A percentile compares a stretch with the other conserved stretches of the same genome.
Evolutionary conservation across 2,329 filamentous ascomycete genomes (phyloP).

Genomic region (Thielaviopsis cerberus): DNA sequence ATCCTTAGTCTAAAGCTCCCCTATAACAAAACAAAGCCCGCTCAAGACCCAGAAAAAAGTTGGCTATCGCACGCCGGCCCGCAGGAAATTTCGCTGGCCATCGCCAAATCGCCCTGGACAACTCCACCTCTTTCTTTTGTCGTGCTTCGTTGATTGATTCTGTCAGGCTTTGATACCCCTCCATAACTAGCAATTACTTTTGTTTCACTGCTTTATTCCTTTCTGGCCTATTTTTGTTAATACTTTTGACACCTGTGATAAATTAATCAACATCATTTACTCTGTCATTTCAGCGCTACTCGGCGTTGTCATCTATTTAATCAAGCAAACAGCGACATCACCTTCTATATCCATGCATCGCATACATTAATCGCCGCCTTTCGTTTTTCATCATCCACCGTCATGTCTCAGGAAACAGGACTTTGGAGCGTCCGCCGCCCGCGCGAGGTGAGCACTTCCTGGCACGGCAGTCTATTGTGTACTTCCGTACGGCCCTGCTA

Average conservation of each 20-base stretch:
- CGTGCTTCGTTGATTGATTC: neutral
- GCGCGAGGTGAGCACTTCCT: conserved; percentile 52
- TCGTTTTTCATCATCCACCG: neutral
- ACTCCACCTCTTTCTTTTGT: neutral
- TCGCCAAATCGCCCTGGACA: neutral
- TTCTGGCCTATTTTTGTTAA: neutral
- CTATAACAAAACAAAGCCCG: neutral
- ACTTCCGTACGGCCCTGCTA: neutral
- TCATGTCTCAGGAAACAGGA: conserved; percentile 72
- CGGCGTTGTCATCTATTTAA: neutral
- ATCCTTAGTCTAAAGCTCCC: neutral
- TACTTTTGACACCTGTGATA: neutral
- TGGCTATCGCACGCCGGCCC: neutral
- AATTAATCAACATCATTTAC: neutral
- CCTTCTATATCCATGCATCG: neutral
- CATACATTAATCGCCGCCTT: neutral
- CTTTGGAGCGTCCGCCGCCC: conserved; percentile 83
- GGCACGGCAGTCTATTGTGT: conserved; percentile 1
- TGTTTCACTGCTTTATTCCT: neutral
- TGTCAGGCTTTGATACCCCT: neutral
- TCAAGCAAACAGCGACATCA: neutral
- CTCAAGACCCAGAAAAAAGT: neutral
- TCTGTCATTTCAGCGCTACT: neutral
- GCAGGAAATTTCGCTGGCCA: neutral
- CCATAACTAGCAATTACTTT: neutral